Conservation (phyloP, 208 protist species). For the Acanthamoeba royreba region DNA sequence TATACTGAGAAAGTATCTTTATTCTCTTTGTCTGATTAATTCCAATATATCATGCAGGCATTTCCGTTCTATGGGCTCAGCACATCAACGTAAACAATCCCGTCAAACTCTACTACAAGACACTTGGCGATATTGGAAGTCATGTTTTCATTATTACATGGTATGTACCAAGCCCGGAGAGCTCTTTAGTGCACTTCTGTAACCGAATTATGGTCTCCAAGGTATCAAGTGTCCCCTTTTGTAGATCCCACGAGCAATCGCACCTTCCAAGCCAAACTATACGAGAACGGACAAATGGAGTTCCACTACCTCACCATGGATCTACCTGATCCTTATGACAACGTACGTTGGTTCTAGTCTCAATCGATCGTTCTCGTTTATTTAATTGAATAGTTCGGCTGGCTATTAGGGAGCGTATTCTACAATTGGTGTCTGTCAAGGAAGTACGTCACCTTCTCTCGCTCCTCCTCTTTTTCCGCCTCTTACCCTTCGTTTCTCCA, state of each 20-base stretch:
- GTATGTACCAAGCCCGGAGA: background rate
- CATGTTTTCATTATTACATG: background rate
- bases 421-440: background rate
- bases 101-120: background rate
- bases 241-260: background rate
- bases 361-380: background rate
- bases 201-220: background rate
- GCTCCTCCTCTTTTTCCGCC: too few relatives aligned
- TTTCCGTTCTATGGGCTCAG: background rate
- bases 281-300: background rate
- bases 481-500: background rate
- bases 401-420: background rate
- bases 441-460: too few relatives aligned
- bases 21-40: background rate
- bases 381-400: background rate
- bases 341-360: background rate
- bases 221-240: background rate
- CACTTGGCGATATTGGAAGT: background rate
- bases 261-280: background rate
- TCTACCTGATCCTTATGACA: background rate
- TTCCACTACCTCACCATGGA: constrained; percentile 19
- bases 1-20: background rate
- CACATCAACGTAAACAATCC: constrained; percentile 1
- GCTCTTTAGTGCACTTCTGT: background rate
- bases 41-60: background rate